Conservation (phyloP, 1,284 basidiomycete genomes). For the Trichosporon faecale region DNA sequence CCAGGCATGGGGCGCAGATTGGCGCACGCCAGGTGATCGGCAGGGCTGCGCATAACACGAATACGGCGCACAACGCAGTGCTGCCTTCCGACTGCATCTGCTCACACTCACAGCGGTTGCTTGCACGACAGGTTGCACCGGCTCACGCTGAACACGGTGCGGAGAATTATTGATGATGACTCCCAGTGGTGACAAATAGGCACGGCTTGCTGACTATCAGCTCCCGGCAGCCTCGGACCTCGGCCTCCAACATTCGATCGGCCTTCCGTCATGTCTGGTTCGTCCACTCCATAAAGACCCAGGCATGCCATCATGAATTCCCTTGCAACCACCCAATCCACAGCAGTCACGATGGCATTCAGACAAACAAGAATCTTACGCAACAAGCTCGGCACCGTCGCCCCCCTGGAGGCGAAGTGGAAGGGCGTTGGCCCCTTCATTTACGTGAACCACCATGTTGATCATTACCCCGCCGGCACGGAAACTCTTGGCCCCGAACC, state of each 20-base stretch:
- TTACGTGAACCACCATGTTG: constrained; percentile 13
- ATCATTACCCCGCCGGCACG: constrained; percentile 21
- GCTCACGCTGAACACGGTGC: not conserved
- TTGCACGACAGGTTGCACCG: too few relatives aligned
- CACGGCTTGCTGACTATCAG: not conserved
- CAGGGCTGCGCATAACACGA: not conserved
- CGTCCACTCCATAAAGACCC: not conserved
- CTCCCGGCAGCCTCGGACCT: not conserved
- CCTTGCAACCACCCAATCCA: not conserved
- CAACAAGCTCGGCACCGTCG: constrained; percentile 12
- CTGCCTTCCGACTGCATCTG: too few relatives aligned
- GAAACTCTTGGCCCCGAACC: constrained; percentile 14
- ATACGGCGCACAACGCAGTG: too few relatives aligned
- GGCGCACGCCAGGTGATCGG: not conserved
- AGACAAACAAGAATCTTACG: not conserved
- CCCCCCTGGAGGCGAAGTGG: constrained; percentile 16
- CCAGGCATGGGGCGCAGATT: not conserved
- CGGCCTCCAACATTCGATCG: not conserved
- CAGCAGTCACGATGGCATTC: not conserved
- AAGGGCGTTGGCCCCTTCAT: constrained; percentile 22
- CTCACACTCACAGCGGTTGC: too few relatives aligned
- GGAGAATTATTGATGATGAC: not conserved
- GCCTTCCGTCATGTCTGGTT: not conserved
- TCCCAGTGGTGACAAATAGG: constrained; percentile 4
- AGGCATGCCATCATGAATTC: not conserved